Percentiles rank a stretch among this genome's conserved stretches.
Conservation (phyloP, 2,329 filamentous ascomycete species). For the Claviceps digitariae region DNA sequence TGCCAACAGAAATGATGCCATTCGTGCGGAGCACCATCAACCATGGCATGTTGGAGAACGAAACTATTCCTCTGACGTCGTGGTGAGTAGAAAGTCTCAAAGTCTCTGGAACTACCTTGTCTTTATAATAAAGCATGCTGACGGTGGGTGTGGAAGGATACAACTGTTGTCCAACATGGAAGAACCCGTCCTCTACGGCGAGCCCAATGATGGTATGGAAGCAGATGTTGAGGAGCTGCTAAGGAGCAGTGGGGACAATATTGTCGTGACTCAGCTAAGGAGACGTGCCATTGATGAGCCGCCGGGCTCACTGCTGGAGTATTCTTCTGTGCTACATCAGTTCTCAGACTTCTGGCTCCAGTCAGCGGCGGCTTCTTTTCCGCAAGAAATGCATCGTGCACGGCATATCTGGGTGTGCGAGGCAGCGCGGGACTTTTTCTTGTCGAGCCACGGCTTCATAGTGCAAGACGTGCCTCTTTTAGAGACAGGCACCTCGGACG, state of each 20-base stretch:
- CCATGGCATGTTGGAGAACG: slow-evolving; percentile 12
- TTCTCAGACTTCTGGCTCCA: slow-evolving; percentile 21
- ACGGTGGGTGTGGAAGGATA: slow-evolving; percentile 10
- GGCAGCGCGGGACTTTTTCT: slow-evolving; percentile 20
- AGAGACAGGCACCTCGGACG: slow-evolving; percentile 9
- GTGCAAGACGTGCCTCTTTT: slow-evolving; percentile 20
- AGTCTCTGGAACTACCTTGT: not conserved
- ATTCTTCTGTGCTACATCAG: slow-evolving; percentile 16
- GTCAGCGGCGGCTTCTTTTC: slow-evolving; percentile 11
- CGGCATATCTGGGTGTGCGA: slow-evolving; percentile 18
- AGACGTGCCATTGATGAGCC: slow-evolving; percentile 12
- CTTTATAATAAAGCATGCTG: not conserved
- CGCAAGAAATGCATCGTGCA: slow-evolving; percentile 12
- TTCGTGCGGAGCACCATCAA: slow-evolving; percentile 15
- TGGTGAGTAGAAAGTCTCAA: slow-evolving; percentile 15
- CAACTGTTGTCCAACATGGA: slow-evolving; percentile 10
- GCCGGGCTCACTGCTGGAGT: slow-evolving; percentile 12
- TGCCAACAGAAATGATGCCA: slow-evolving; percentile 15
- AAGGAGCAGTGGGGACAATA: slow-evolving; percentile 13
- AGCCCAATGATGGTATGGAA: slow-evolving; percentile 13
- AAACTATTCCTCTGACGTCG: slow-evolving; percentile 17
- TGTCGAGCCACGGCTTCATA: slow-evolving; percentile 22
- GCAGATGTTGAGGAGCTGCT: slow-evolving; percentile 17
- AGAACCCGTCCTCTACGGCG: not conserved
- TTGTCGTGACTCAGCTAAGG: slow-evolving; percentile 18